Evolutionary conservation across 306 rosid species (phyloP).

Genomic region (Hippophae gyantsensis): DNA sequence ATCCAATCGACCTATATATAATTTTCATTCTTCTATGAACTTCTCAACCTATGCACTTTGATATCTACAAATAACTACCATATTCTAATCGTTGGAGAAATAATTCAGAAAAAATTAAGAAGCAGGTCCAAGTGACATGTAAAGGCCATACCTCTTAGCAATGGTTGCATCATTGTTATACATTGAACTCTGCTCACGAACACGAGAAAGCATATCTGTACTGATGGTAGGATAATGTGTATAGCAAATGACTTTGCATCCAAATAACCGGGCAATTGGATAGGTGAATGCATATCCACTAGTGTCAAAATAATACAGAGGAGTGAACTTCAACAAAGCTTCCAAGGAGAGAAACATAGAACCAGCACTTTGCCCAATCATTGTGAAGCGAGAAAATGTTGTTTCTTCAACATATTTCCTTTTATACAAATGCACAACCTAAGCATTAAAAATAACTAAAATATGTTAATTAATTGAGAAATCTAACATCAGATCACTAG

Average conservation of each 20-base stretch:
- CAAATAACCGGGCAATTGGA: slow-evolving; percentile 80
- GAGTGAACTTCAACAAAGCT: slow-evolving; percentile 76
- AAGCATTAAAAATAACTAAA: slow-evolving; percentile 9
- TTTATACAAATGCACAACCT: slow-evolving; percentile 78
- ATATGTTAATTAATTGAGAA: too few species aligned
- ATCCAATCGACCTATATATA: too few species aligned
- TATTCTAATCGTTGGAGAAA: background rate
- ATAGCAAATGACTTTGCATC: slow-evolving; percentile 78
- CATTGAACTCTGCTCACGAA: slow-evolving; percentile 55
- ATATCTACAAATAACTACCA: background rate
- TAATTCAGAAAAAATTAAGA: background rate
- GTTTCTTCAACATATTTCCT: slow-evolving; percentile 87
- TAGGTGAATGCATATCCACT: slow-evolving; percentile 92
- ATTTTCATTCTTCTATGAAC: too few species aligned
- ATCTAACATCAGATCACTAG: too few species aligned
- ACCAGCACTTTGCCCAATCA: slow-evolving; percentile 91
- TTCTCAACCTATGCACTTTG: background rate
- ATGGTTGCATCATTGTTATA: slow-evolving; percentile 67
- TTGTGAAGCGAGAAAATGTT: slow-evolving; percentile 77
- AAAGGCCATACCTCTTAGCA: slow-evolving; percentile 48
- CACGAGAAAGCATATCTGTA: slow-evolving; percentile 87
- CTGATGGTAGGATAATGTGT: slow-evolving; percentile 98
- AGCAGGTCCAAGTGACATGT: background rate
- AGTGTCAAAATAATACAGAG: slow-evolving; percentile 66
- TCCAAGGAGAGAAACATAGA: slow-evolving; percentile 81